Evolutionary conservation across 768 basidiomycete genomes (phyloP).

Genomic region (Leccinum disarticulatum): DNA sequence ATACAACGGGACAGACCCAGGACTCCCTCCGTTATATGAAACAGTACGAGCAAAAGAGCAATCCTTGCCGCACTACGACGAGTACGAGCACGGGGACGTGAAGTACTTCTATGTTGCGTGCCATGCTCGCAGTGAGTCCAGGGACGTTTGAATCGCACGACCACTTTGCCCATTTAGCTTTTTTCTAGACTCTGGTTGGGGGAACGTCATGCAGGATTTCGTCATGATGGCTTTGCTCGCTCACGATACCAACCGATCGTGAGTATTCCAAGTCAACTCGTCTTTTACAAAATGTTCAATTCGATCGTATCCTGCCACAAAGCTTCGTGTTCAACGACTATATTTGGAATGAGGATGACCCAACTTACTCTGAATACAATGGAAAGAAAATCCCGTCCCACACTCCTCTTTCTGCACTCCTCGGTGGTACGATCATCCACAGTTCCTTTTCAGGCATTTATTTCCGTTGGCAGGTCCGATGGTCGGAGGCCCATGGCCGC

Average conservation of each 20-base stretch:
- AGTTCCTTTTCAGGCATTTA: background rate
- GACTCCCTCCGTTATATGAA: constrained; percentile 43
- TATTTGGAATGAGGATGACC: constrained; percentile 37
- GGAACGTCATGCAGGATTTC: constrained; percentile 43
- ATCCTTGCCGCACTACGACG: constrained; percentile 41
- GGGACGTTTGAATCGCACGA: background rate
- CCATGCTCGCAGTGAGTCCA: constrained; percentile 37
- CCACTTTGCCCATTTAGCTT: background rate
- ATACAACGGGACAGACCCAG: background rate
- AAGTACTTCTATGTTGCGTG: constrained; percentile 50
- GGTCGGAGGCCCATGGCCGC: constrained; percentile 40
- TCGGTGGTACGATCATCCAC: constrained; percentile 32
- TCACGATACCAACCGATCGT: constrained; percentile 37
- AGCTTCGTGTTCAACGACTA: constrained; percentile 48
- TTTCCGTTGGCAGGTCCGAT: constrained; percentile 35
- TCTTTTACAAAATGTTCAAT: constrained; percentile 4
- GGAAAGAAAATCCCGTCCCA: constrained; percentile 39
- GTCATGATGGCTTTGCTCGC: constrained; percentile 38
- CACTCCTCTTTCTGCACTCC: constrained; percentile 41
- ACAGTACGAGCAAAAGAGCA: constrained; percentile 39
- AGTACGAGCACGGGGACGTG: constrained; percentile 33
- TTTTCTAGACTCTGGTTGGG: constrained; percentile 38
- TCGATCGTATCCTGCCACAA: background rate
- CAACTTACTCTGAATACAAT: constrained; percentile 37
- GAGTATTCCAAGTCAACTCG: constrained; percentile 1